Evolutionary conservation across 164 flowering plant species (phyloP).

Genomic region (Brasenia schreberi): DNA sequence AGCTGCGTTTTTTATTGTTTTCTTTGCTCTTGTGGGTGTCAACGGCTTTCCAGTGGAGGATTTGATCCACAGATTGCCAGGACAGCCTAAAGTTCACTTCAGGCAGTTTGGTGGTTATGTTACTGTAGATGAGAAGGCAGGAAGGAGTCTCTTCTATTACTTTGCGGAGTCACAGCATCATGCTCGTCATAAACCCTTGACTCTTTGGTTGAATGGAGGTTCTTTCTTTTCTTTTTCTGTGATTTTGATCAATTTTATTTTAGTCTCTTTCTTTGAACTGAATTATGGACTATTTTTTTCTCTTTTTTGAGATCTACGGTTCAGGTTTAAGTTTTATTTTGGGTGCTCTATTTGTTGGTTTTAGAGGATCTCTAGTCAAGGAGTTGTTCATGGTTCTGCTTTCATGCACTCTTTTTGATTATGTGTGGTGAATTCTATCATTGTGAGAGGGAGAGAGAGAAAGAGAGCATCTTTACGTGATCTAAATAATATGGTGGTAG

Average conservation of each 20-base stretch:
- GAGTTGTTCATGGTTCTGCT: no score
- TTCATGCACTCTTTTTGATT: no score
- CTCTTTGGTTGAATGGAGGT: constrained; percentile 99
- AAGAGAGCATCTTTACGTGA: no score
- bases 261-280: neutral
- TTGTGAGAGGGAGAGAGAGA: no score
- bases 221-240: neutral
- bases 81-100: constrained; percentile 73
- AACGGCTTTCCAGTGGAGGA: constrained; percentile 23
- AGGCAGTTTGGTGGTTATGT: constrained; percentile 84
- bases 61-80: constrained; percentile 65
- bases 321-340: no score
- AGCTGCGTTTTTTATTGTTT: neutral
- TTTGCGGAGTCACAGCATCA: constrained; percentile 77
- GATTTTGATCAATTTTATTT: neutral
- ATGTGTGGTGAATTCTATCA: no score
- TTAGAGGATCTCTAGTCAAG: no score
- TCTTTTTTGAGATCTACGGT: neutral
- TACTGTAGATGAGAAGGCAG: constrained; percentile 61
- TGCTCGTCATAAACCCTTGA: constrained; percentile 48
- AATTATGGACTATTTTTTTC: neutral
- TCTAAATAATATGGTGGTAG: no score
- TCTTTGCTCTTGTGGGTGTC: neutral
- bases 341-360: no score
- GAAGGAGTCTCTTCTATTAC: constrained; percentile 87